Evolutionary conservation across 257 asterid genomes (phyloP), one percentile per base, ranked within the genome.

Genomic region (Salvia splendens): DNA sequence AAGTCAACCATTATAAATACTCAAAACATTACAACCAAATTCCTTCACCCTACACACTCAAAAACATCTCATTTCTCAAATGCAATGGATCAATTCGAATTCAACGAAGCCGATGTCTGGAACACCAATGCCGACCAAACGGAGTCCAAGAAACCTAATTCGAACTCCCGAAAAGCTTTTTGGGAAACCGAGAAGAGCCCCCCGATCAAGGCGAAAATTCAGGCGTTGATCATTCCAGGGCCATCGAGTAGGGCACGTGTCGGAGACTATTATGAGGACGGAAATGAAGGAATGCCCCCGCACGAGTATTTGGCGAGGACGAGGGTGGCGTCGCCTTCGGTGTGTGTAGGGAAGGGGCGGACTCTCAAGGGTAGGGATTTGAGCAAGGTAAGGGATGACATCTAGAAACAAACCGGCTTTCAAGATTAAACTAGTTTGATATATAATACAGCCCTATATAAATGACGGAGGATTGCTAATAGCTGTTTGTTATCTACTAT

Each of bases 301-400:
- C 99, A 93, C 71, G 99, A 83, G 73, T 87, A 90, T 47, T 17
- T 93, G 69, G 97, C 97, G 12, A 80, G 92, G 69, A 77, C 83
- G 4, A 70, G 99, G 56, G 88, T 77, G 11, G 87, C 95, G 55
- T 86, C 97, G 1, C 83, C 83, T 38, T 91, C 97, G 20, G 95
- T 91, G 47, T 96, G 88, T 35, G 95, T 88, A 76, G 97, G 97
- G 0, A 55, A 76, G 2, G 95, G 97, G 41, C 77, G 98, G 66
- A 92, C 96, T 40, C 83, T 93, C 1, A 93, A 93, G 62, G 99
- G 99, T 8, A 88, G 99, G 79, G 99, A 93, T 68, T 60, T 93
- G 80, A 90, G 97, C 58, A 69, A 89, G 72, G 94, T 93, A 6
- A 81, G 98, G 72, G 80, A 93, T 78, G 97, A 96, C 3, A 88